Evolutionary conservation across 805 yeast genomes (phyloP).

Genomic region (Ogataea kodamae): DNA sequence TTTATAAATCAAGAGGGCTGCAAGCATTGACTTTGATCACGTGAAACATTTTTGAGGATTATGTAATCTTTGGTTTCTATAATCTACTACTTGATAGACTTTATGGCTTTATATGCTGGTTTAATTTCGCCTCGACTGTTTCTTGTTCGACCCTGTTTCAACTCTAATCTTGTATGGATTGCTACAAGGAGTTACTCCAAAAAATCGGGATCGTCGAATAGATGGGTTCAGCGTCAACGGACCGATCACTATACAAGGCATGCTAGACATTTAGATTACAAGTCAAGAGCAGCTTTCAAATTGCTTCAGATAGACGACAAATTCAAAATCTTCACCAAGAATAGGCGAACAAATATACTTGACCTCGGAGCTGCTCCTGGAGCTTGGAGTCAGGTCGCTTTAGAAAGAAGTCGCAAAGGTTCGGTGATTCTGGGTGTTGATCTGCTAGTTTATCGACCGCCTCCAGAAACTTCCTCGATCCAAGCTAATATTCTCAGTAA

Average conservation of each 20-base stretch:
- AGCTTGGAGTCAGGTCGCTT: slow-evolving; percentile 88
- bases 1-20: slow-evolving; percentile 1
- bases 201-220: slow-evolving; percentile 48
- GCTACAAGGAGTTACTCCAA: slow-evolving; percentile 1
- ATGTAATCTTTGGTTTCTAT: slow-evolving; percentile 1
- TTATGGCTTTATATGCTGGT: too few relatives aligned
- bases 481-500: slow-evolving; percentile 85
- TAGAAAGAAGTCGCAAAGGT: slow-evolving; percentile 43
- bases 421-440: slow-evolving; percentile 79
- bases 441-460: slow-evolving; percentile 73
- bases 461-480: slow-evolving; percentile 70
- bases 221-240: slow-evolving; percentile 74
- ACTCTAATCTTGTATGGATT: too few relatives aligned
- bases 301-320: slow-evolving; percentile 69
- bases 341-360: slow-evolving; percentile 43
- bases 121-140: too few relatives aligned
- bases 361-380: slow-evolving; percentile 95
- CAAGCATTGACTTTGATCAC: slow-evolving; percentile 1
- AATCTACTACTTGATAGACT: too few relatives aligned
- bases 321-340: slow-evolving; percentile 47
- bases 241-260: slow-evolving; percentile 63
- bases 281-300: slow-evolving; percentile 91
- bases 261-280: slow-evolving; percentile 58
- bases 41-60: slow-evolving; percentile 2
- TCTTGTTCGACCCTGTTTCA: too few relatives aligned